Evolutionary conservation across 1,139 yeast species (phyloP), one percentile per base, ranked within the genome.

Genomic region (Blastobotrys illinoisensis): DNA sequence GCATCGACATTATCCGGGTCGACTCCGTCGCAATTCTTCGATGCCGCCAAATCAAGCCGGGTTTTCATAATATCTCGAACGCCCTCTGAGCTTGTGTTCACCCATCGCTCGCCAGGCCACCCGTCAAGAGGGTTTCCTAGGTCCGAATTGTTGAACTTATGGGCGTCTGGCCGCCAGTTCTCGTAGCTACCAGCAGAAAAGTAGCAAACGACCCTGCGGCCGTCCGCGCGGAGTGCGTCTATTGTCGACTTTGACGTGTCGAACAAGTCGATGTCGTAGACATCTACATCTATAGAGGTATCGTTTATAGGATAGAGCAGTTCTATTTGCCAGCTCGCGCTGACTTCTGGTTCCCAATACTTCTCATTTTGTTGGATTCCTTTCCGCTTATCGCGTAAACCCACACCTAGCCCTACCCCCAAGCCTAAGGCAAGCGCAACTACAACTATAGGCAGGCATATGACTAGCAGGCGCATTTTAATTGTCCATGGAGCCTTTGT

Each of bases 1-100:
- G 58, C 62, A 26, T 59, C 62, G 13, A 57, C 54, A 45, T 59
- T 59, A 48, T 59, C 62, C n/a, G 62, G 61, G 40, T 59, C 62
- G 20, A 59, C 54, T 13, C 62, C 62, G 43, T 59, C 62, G 43
- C 62, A 59, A n/a, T 54, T 54, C 52, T 59, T 59, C 16, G 40
- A 23, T 36, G 40, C 32, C 9, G 62, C 62, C 46, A 56, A 11
- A 18, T 59, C 58, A 21, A 59, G 44, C 7, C 62, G 55, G 5
- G 49, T n/a, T 9, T n/a, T 20, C 60, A 59, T 57, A 48, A 59
- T 54, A n/a, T 49, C 9, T n/a, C 60, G 51, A 14, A 57, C 57
- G 28, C 47, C 50, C 44, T 52, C 24, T 9, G 60, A 58, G 18
- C 49, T 45, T 24, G 50, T 48, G 40, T 59, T 51, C 36, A 59